A percentile compares a stretch with the other conserved stretches of the same genome.
Evolutionary conservation across 257 asterid genomes (phyloP).

Genomic region (Solanum neorickii): DNA sequence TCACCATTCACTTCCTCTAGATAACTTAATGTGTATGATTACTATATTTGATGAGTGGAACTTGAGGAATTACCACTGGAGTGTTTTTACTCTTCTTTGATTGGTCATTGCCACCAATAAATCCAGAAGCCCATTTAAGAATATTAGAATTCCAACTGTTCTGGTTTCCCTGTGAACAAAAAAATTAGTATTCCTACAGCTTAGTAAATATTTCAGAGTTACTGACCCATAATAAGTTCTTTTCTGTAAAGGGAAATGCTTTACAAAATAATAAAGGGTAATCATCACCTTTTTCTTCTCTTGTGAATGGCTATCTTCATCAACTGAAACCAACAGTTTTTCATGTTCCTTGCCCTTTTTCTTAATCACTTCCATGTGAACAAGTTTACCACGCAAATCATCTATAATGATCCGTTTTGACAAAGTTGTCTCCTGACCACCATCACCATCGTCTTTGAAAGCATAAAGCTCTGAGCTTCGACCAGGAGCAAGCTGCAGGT

Average conservation of each 20-base stretch:
- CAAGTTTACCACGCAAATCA: conserved; percentile 85
- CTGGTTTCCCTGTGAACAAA: conserved; percentile 41
- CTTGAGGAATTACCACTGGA: conserved; percentile 36
- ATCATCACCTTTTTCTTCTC: conserved; percentile 25
- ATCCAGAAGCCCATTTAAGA: conserved; percentile 95
- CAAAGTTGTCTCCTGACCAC: conserved; percentile 35
- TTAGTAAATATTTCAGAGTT: neutral
- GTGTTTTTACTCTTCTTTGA: conserved; percentile 48
- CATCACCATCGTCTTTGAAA: conserved; percentile 66
- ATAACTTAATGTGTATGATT: neutral
- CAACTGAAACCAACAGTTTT: conserved; percentile 60
- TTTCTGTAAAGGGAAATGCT: neutral
- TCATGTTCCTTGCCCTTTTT: conserved; percentile 88
- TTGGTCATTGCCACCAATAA: conserved; percentile 67
- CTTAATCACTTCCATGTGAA: conserved; percentile 79
- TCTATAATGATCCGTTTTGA: conserved; percentile 64
- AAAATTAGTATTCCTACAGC: conserved; percentile 1
- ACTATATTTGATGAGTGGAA: neutral
- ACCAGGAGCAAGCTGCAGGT: conserved; percentile 94
- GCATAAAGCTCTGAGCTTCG: conserved; percentile 87
- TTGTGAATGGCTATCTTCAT: conserved; percentile 39
- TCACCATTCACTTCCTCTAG: neutral
- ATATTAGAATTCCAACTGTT: conserved; percentile 80
- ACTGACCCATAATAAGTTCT: neutral
- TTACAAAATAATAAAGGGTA: neutral